phyloP scores from a whole-genome alignment of 2,329 filamentous ascomycete species.

The Neofusicoccum parvum region DNA sequence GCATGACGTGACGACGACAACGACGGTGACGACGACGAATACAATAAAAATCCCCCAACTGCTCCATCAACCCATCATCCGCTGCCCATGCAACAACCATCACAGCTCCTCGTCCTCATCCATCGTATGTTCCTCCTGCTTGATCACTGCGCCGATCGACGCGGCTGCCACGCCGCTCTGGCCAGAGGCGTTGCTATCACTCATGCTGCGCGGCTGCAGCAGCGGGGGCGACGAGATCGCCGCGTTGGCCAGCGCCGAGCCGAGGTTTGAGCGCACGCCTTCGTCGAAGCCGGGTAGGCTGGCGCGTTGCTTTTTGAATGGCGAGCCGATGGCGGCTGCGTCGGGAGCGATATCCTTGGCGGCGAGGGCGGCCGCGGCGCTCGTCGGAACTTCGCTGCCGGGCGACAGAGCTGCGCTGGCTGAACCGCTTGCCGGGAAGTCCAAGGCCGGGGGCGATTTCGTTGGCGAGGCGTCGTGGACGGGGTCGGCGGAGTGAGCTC shows the following conservation, averaged over 20 bases:
- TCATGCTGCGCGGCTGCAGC: conserved; percentile 13
- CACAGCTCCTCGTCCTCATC: conserved; percentile 13
- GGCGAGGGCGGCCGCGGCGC: conserved; percentile 5
- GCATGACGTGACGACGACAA: too few species aligned
- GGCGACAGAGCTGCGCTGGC: conserved; percentile 27
- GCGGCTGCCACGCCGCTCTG: neutral
- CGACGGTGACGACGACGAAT: too few species aligned
- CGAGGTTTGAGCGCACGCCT: neutral
- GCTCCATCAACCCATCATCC: conserved; percentile 3
- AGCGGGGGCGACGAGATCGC: neutral
- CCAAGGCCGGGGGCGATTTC: conserved; percentile 23
- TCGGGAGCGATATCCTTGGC: conserved; percentile 50
- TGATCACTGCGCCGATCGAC: neutral
- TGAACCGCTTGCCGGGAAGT: conserved; percentile 24
- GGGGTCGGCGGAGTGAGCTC: conserved; percentile 74
- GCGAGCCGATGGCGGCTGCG: conserved; percentile 61
- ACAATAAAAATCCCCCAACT: neutral
- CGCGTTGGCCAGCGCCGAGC: conserved; percentile 1
- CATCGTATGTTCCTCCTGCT: conserved; percentile 11
- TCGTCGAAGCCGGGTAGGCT: conserved; percentile 57
- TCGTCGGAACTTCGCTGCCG: conserved; percentile 23
- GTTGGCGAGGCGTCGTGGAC: conserved; percentile 45
- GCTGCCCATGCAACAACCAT: neutral
- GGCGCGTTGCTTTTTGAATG: conserved; percentile 74
- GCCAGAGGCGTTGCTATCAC: conserved; percentile 6